phyloP scores from a whole-genome alignment of 805 yeast species.

The Candida argentea region DNA sequence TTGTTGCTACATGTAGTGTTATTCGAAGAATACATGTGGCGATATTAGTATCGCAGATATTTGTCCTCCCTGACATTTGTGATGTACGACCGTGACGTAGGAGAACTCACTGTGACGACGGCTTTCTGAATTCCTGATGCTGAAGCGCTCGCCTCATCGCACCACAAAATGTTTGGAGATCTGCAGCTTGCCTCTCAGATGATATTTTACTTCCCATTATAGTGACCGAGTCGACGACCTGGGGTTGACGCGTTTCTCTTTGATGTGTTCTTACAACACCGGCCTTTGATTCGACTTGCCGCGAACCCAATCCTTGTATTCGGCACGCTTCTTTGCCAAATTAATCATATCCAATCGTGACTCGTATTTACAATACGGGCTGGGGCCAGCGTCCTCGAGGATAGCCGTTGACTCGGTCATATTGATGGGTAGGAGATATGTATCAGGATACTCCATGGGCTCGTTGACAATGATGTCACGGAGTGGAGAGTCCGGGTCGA shows the following conservation, averaged over 20 bases:
- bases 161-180: background rate
- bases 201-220: background rate
- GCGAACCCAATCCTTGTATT: conserved; percentile 28
- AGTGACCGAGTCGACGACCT: background rate
- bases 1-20: conserved; percentile 1
- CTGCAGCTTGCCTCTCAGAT: background rate
- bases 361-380: conserved; percentile 38
- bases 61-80: too few species aligned
- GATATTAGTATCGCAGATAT: too few species aligned
- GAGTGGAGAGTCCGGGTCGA: conserved; percentile 5
- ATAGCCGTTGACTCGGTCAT: conserved; percentile 36
- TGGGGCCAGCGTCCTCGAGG: conserved; percentile 37
- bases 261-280: background rate
- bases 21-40: too few species aligned
- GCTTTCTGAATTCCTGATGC: too few species aligned
- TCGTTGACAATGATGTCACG: conserved; percentile 4
- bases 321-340: conserved; percentile 33
- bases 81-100: too few species aligned
- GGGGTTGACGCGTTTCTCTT: background rate
- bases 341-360: conserved; percentile 45
- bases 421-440: conserved; percentile 37
- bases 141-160: background rate
- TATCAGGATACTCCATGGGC: conserved; percentile 14
- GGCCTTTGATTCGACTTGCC: background rate
- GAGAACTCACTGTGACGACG: too few species aligned